These are phyloP conservation scores for Phlegmacium glaucopus DNA, from an alignment of 768 basidiomycete genomes.

Conservation along the genomic window DNA sequence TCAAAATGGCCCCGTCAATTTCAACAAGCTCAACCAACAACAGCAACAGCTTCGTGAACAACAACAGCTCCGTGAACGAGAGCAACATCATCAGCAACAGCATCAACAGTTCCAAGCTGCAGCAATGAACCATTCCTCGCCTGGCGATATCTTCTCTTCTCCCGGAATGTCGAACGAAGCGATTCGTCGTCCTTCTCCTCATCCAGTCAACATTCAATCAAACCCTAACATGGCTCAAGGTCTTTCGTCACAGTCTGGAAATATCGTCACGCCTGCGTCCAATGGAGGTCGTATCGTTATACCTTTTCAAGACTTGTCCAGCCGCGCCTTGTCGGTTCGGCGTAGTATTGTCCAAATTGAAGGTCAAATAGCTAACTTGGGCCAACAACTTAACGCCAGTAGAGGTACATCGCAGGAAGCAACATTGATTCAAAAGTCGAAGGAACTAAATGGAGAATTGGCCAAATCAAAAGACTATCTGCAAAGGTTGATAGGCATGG, in stretches of 20 bases:
- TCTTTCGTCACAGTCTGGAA: constrained; percentile 1
- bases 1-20: constrained; percentile 37
- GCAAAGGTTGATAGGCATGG: constrained; percentile 19
- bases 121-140: constrained; percentile 33
- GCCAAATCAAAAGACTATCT: constrained; percentile 36
- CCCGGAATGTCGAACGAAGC: constrained; percentile 42
- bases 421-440: constrained; percentile 9
- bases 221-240: not conserved
- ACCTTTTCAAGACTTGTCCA: not conserved
- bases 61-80: constrained; percentile 24
- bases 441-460: constrained; percentile 24
- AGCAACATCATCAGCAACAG: constrained; percentile 29
- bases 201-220: constrained; percentile 29
- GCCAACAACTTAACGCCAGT: not conserved
- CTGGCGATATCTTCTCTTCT: constrained; percentile 46
- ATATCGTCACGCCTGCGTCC: constrained; percentile 1
- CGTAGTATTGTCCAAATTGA: constrained; percentile 10
- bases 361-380: not conserved
- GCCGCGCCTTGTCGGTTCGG: constrained; percentile 6
- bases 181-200: constrained; percentile 47
- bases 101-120: constrained; percentile 28
- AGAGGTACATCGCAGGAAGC: constrained; percentile 12
- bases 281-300: not conserved
- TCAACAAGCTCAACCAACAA: constrained; percentile 31
- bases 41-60: constrained; percentile 27